Evolutionary conservation across 2,329 filamentous ascomycete species (phyloP), one percentile per base, ranked within the genome.

Genomic region (Colletotrichum sidae): DNA sequence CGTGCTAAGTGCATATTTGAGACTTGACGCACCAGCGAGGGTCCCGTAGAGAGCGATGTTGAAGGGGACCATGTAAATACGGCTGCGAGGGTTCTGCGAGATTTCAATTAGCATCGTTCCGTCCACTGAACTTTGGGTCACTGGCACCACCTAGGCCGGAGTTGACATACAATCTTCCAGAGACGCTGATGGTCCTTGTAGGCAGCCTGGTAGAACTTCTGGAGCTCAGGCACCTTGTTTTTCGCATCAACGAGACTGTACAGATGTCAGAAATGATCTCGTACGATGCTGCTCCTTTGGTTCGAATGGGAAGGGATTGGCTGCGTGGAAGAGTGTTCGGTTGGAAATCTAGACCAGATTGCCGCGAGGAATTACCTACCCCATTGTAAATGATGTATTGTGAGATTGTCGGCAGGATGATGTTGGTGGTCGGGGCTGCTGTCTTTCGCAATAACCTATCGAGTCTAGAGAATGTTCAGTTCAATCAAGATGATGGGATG

Each of bases 141-240:
- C 11, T 35, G 25, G 44, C 45, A 15, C 13, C 5, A 1, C 25
- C 17, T 34, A 39, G n/a, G 17, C 5, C n/a, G 4, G 49, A 56
- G 37, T 62, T 45, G 46, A 84, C 90, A 78, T 86, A 94, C 92
- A 81, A 94, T 93, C 80, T 87, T 83, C 92, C 92, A 94, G 77
- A 92, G 80, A 74, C 92, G 88, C 71, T 88, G 83, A 78, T 90
- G 87, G 69, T 83, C 80, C 74, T 86, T 88, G 79, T 91, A 91
- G 72, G 92, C 89, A 70, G 85, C 82, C 83, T 94, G 92, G 84
- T 92, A 93, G 72, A 87, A 80, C 75, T 87, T 85, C 86, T 95
- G 92, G 82, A 91, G 86, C 76, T 91, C 74, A 62, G 91, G 90
- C 74, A 94, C 92, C 75, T 86, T 87, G 87, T 95, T 95, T 78